Conservation (phyloP, 768 basidiomycete genomes). For the Lyophyllum decastes region DNA sequence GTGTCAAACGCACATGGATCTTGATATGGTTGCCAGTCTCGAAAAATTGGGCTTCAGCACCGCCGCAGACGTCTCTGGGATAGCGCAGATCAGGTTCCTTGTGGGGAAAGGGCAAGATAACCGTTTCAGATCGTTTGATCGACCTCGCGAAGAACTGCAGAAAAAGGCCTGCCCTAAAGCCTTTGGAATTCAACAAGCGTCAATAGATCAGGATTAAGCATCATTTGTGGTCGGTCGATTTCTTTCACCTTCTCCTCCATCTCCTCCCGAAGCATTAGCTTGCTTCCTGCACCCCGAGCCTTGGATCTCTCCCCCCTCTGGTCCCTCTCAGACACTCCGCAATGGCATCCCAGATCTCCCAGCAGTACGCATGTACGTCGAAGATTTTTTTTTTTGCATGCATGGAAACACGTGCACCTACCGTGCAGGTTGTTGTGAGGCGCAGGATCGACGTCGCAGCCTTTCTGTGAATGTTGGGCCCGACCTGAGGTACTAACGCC, state of each 20-base stretch:
- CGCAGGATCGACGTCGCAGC: background rate
- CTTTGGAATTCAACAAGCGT: slow-evolving; percentile 12
- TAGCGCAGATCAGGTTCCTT: background rate
- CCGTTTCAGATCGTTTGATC: background rate
- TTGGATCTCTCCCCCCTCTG: slow-evolving; percentile 26
- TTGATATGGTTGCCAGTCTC: background rate
- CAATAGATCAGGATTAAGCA: slow-evolving; percentile 12
- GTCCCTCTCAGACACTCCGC: slow-evolving; percentile 28
- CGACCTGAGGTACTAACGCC: slow-evolving; percentile 17
- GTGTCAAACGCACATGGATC: background rate
- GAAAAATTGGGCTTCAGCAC: background rate
- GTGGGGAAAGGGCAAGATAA: background rate
- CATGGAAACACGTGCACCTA: slow-evolving; percentile 12
- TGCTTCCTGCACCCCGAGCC: slow-evolving; percentile 57
- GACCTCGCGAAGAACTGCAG: background rate
- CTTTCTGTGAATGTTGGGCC: background rate
- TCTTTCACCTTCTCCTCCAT: slow-evolving; percentile 16
- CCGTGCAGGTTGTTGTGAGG: background rate
- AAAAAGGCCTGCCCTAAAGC: slow-evolving; percentile 11
- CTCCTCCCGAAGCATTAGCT: slow-evolving; percentile 74
- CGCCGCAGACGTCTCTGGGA: background rate
- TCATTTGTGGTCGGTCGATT: background rate
- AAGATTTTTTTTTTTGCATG: slow-evolving; percentile 12
- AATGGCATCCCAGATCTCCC: slow-evolving; percentile 76
- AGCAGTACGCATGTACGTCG: slow-evolving; percentile 84